phyloP scores from a whole-genome alignment of 1,284 basidiomycete genomes.

The Austroboletus novae-zelandiae region DNA sequence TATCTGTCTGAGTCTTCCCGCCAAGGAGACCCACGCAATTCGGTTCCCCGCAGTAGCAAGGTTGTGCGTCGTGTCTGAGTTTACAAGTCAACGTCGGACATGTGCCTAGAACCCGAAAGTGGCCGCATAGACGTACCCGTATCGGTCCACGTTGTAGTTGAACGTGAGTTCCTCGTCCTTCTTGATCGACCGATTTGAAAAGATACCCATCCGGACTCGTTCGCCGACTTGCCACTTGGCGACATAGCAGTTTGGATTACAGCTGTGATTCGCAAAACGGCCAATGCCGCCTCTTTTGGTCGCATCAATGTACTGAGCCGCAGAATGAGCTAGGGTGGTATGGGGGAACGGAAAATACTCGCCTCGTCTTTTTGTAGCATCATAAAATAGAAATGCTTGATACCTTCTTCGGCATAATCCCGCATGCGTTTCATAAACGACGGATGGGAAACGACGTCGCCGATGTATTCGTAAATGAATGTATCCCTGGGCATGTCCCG shows the following conservation, averaged over 20 bases:
- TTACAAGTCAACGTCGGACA: not conserved
- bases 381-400: conserved; percentile 99
- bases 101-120: not conserved
- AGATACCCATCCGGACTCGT: conserved; percentile 97
- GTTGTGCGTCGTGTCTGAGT: conserved; percentile 87
- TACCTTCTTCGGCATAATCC: conserved; percentile 90
- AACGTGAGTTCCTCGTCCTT: conserved; percentile 95
- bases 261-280: conserved; percentile 98
- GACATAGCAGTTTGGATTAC: conserved; percentile 98
- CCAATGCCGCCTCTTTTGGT: conserved; percentile 96
- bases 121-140: conserved; percentile 67
- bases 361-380: conserved; percentile 98
- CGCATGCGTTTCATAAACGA: conserved; percentile 94
- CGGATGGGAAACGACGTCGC: conserved; percentile 88
- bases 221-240: conserved; percentile 97
- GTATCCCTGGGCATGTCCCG: conserved; percentile 57
- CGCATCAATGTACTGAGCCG: conserved; percentile 88
- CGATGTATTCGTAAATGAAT: conserved; percentile 98
- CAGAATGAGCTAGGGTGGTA: not conserved
- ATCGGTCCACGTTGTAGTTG: conserved; percentile 99
- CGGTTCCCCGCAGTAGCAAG: conserved; percentile 93
- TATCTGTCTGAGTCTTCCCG: conserved; percentile 98
- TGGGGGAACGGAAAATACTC: conserved; percentile 21
- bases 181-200: conserved; percentile 82
- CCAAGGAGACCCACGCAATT: conserved; percentile 97